A percentile compares a stretch with the other conserved stretches of the same genome.
These are phyloP conservation scores for Aspergillus olivimuriae DNA, from an alignment of 495 filamentous ascomycete species.

Conservation along the genomic window DNA sequence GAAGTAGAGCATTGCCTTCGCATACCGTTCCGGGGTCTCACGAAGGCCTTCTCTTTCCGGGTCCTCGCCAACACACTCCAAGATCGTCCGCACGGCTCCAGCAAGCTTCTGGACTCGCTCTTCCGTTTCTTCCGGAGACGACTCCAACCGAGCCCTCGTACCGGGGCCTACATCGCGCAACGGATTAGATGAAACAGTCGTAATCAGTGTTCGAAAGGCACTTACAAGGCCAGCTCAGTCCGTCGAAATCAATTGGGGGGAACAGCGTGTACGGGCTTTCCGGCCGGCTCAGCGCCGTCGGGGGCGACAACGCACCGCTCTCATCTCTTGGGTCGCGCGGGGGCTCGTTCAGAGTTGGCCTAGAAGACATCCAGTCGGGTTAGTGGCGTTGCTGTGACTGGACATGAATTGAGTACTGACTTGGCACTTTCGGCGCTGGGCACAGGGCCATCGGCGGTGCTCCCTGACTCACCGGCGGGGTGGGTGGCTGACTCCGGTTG, in stretches of 20 bases:
- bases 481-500: slow-evolving; percentile 12
- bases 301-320: slow-evolving; percentile 42
- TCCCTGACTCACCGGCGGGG: slow-evolving; percentile 16
- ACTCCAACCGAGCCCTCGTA: slow-evolving; percentile 74
- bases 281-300: slow-evolving; percentile 46
- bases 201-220: slow-evolving; percentile 6
- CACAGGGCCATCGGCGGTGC: slow-evolving; percentile 11
- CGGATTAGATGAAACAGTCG: slow-evolving; percentile 3
- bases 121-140: slow-evolving; percentile 64
- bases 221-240: slow-evolving; percentile 66
- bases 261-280: slow-evolving; percentile 55
- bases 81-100: slow-evolving; percentile 79
- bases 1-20: slow-evolving; percentile 95
- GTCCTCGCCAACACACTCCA: slow-evolving; percentile 96
- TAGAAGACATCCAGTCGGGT: no score
- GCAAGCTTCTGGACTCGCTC: slow-evolving; percentile 69
- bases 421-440: slow-evolving; percentile 19
- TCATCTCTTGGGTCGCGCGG: slow-evolving; percentile 72
- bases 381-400: no score
- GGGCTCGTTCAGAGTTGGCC: slow-evolving; percentile 51
- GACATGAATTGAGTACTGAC: slow-evolving; percentile 16
- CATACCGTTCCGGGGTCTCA: slow-evolving; percentile 84
- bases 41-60: slow-evolving; percentile 84
- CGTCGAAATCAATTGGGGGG: slow-evolving; percentile 65
- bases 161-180: slow-evolving; percentile 58